These are phyloP conservation scores for Hirsutella rhossiliensis DNA, from an alignment of 2,329 filamentous ascomycete species.

Conservation along the genomic window DNA sequence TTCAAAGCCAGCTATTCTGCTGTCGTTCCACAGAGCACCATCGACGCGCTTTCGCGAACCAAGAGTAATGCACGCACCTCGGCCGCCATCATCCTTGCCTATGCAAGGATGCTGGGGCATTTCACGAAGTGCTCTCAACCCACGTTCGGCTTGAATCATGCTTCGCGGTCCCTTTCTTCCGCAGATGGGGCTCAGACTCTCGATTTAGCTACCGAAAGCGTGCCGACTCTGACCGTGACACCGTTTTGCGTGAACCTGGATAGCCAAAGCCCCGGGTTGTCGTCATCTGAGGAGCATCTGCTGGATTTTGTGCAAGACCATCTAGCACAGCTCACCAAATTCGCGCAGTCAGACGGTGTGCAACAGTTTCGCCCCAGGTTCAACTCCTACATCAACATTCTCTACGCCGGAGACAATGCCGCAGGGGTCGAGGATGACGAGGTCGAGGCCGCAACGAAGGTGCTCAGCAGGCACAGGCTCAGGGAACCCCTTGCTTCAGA, in stretches of 20 bases:
- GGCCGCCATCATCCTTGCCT: conserved; percentile 4
- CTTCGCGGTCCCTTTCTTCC: conserved; percentile 3
- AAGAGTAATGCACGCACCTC: conserved; percentile 3
- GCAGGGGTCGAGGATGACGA: no score
- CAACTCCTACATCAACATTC: conserved; percentile 6
- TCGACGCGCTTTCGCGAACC: neutral
- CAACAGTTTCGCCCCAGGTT: conserved; percentile 2
- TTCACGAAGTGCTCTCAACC: conserved; percentile 1
- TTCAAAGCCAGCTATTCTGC: conserved; percentile 2
- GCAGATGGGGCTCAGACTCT: conserved; percentile 3
- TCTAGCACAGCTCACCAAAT: conserved; percentile 6
- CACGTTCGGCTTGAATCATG: conserved; percentile 5
- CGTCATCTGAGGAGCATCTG: no score
- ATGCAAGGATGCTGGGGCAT: conserved; percentile 1
- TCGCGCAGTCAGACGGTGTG: conserved; percentile 3
- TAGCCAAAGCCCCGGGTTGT: neutral
- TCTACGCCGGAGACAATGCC: conserved; percentile 1
- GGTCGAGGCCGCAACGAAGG: neutral
- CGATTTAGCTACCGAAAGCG: conserved; percentile 2
- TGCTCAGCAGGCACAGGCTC: neutral
- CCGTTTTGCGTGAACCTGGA: conserved; percentile 3
- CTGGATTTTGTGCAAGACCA: conserved; percentile 2
- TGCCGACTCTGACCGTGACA: conserved; percentile 3
- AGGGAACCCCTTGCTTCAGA: conserved; percentile 1
- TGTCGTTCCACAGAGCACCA: neutral